A percentile compares a stretch with the other conserved stretches of the same genome.
phyloP scores from a whole-genome alignment of 192 early-diverging fungal species.

The Dispira simplex region DNA sequence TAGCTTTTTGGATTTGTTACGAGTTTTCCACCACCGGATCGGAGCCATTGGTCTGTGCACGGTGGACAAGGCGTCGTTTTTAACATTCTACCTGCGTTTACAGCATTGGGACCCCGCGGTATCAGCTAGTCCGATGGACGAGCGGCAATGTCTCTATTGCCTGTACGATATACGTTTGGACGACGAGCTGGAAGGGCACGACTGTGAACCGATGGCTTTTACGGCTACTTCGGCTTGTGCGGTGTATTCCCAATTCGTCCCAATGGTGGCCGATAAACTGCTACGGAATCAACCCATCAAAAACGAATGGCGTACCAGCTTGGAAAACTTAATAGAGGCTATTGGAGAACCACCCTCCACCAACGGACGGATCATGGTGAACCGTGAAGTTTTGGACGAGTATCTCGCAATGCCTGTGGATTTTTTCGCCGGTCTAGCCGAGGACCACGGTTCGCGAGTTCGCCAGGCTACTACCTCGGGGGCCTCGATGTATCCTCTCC shows the following conservation, averaged over 20 bases:
- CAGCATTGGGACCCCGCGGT: neutral
- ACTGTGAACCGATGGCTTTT: slow-evolving; percentile 2
- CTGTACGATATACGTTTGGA: slow-evolving; percentile 6
- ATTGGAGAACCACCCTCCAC: neutral
- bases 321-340: slow-evolving; percentile 1
- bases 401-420: neutral
- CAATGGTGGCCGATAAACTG: neutral
- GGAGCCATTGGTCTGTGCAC: slow-evolving; percentile 11
- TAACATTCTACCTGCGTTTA: neutral
- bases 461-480: no score
- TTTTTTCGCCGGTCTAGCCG: no score
- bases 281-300: neutral
- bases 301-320: slow-evolving; percentile 2
- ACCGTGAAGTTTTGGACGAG: neutral
- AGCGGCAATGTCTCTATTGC: slow-evolving; percentile 9
- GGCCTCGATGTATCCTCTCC: no score
- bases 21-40: neutral
- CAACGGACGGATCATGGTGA: neutral
- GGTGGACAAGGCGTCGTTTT: slow-evolving; percentile 7
- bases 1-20: neutral
- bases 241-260: neutral
- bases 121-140: neutral
- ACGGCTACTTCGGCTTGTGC: neutral
- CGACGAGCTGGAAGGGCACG: slow-evolving; percentile 7
- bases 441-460: no score